These are phyloP conservation scores for Schwanniomyces pseudopolymorphus DNA, from an alignment of 805 yeast species.

Conservation along the genomic window DNA sequence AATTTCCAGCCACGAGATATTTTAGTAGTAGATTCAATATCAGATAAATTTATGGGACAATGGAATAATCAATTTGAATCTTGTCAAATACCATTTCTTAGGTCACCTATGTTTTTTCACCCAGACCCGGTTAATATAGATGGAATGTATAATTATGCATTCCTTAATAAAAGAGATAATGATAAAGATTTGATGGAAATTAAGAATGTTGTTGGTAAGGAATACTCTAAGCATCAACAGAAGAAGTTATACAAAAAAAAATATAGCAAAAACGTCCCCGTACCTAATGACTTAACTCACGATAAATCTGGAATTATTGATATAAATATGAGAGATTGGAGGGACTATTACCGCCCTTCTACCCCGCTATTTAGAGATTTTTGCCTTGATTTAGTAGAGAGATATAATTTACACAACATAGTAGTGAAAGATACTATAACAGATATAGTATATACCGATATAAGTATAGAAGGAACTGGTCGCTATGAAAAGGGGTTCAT, in stretches of 20 bases:
- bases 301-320: constrained; percentile 38
- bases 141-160: constrained; percentile 43
- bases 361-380: constrained; percentile 39
- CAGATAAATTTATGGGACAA: constrained; percentile 37
- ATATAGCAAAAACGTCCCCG: constrained; percentile 7
- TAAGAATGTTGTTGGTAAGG: constrained; percentile 43
- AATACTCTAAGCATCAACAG: constrained; percentile 42
- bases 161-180: constrained; percentile 25
- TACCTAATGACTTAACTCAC: constrained; percentile 19
- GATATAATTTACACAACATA: constrained; percentile 29
- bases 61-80: constrained; percentile 45
- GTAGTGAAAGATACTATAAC: constrained; percentile 35
- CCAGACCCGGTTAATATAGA: constrained; percentile 46
- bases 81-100: constrained; percentile 41
- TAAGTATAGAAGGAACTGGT: constrained; percentile 20
- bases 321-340: constrained; percentile 43
- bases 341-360: constrained; percentile 45
- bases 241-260: constrained; percentile 26
- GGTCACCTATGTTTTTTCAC: constrained; percentile 51
- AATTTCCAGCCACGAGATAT: constrained; percentile 26
- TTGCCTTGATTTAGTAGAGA: constrained; percentile 30
- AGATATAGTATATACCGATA: constrained; percentile 26
- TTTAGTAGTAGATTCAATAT: constrained; percentile 35
- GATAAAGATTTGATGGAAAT: constrained; percentile 37
- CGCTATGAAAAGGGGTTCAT: constrained; percentile 30